These are phyloP conservation scores for Suillus subaureus DNA, from an alignment of 768 basidiomycete species.

Conservation along the genomic window DNA sequence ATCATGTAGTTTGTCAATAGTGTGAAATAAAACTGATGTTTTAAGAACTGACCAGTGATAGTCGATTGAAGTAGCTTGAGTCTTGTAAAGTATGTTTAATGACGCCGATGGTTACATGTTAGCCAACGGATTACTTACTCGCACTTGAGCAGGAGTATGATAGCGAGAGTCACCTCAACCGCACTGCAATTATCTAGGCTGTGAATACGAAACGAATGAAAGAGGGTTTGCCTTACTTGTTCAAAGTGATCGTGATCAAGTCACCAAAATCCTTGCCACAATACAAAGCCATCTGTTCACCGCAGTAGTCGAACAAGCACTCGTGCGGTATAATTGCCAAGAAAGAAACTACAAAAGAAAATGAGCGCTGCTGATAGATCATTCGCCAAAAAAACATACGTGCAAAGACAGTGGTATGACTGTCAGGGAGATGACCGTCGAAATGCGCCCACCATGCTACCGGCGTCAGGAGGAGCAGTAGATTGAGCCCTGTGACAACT, in stretches of 20 bases:
- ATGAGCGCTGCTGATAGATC: not conserved
- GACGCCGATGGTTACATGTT: not conserved
- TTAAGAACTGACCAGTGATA: conserved; percentile 50
- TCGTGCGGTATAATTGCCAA: conserved; percentile 69
- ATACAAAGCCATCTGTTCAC: conserved; percentile 53
- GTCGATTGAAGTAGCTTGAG: conserved; percentile 69
- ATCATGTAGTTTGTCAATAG: not conserved
- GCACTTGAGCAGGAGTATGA: conserved; percentile 69
- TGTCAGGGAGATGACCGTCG: conserved; percentile 11
- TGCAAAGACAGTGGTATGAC: conserved; percentile 42
- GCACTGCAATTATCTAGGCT: conserved; percentile 40
- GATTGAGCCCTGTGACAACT: conserved; percentile 52
- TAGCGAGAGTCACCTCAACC: conserved; percentile 72
- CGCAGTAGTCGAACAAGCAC: conserved; percentile 65
- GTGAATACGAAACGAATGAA: not conserved
- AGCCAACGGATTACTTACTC: conserved; percentile 48
- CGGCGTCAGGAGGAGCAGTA: conserved; percentile 59
- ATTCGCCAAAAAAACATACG: conserved; percentile 35
- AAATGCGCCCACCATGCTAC: conserved; percentile 65
- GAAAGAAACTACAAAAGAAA: conserved; percentile 52
- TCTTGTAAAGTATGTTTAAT: conserved; percentile 32
- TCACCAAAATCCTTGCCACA: conserved; percentile 63
- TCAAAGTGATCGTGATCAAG: conserved; percentile 61
- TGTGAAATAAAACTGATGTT: not conserved
- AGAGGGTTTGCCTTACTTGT: conserved; percentile 52